Evolutionary conservation across 495 filamentous ascomycete genomes (phyloP).

Genomic region (Parachaetomium inaequale): DNA sequence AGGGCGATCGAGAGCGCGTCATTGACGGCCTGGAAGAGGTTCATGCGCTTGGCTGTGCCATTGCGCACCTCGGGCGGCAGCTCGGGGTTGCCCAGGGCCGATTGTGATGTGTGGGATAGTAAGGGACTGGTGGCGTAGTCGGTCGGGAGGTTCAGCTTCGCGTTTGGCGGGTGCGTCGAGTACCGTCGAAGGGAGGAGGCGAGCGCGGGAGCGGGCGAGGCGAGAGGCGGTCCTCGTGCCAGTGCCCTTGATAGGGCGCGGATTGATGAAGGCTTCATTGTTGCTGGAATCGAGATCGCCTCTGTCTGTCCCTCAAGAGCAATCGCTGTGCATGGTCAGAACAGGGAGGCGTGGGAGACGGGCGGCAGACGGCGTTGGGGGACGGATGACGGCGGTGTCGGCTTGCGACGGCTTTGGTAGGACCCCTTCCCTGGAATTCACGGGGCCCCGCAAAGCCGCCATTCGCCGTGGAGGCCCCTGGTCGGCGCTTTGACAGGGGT

Average conservation of each 20-base stretch:
- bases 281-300: slow-evolving; percentile 1
- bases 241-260: slow-evolving; percentile 21
- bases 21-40: slow-evolving; percentile 90
- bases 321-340: slow-evolving; percentile 1
- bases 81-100: slow-evolving; percentile 64
- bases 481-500: slow-evolving; percentile 1
- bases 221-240: slow-evolving; percentile 6
- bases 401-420: slow-evolving; percentile 34
- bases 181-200: slow-evolving; percentile 22
- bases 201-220: not conserved
- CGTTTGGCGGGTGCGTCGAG: slow-evolving; percentile 51
- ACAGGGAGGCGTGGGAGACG: not conserved
- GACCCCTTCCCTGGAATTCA: slow-evolving; percentile 12
- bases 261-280: slow-evolving; percentile 23
- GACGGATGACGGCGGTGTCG: slow-evolving; percentile 20
- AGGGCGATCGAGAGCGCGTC: slow-evolving; percentile 79
- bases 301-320: not conserved
- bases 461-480: not conserved
- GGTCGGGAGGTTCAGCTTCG: slow-evolving; percentile 74
- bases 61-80: slow-evolving; percentile 61
- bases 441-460: slow-evolving; percentile 12
- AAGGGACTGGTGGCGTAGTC: slow-evolving; percentile 83
- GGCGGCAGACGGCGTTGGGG: not conserved
- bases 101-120: slow-evolving; percentile 69
- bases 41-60: slow-evolving; percentile 75